Base-by-base conservation (phyloP, 257 asterid species). In the Misopates orontium region DNA sequence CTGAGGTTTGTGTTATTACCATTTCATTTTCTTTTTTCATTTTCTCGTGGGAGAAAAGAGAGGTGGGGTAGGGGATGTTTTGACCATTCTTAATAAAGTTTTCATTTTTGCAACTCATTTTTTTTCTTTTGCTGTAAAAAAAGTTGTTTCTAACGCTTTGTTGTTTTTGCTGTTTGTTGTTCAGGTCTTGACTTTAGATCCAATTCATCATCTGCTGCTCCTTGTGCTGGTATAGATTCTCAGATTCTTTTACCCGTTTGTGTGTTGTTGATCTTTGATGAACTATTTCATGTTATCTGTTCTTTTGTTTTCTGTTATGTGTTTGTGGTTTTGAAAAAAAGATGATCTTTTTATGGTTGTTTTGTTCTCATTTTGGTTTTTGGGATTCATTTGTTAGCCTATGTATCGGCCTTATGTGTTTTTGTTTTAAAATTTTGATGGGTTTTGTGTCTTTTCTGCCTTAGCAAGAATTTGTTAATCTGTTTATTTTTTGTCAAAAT, bases 161-260 rank as follows among this genome's bases (percentile, higher is more conserved):
- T 28, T 71, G n/a, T 67, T 62, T 61, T 78, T 75, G 42, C 42
- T 36, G 42, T 36, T 64, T 66, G 73, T 72, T 56, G 24, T 77
- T 67, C 82, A 88, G 96, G 90, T 86, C 69, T 77, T 77, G 80
- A 77, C 68, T 64, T 24, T 75, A 80, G 96, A 91, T 91, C 96
- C 42, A 36, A 36, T 78, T 62, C 45, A 77, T 66, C 49, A 70
- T 78, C 68, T 83, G 84, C 78, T 77, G 79, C n/a, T n/a, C n/a
- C n/a, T n/a, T n/a, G n/a, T n/a, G n/a, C 76, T 76, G 87, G 95
- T 80, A 75, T 70, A 70, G 42, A 67, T 10, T 70, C 61, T 64
- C 70, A 4, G 55, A 56, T 62, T 69, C 63, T 69, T 59, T 56
- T 8, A 36, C 11, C 8, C 63, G 39, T 56, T 58, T 56, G 42